Base-by-base conservation (phyloP, 2,329 filamentous ascomycete genomes). In the Chaetomium sp. region DNA sequence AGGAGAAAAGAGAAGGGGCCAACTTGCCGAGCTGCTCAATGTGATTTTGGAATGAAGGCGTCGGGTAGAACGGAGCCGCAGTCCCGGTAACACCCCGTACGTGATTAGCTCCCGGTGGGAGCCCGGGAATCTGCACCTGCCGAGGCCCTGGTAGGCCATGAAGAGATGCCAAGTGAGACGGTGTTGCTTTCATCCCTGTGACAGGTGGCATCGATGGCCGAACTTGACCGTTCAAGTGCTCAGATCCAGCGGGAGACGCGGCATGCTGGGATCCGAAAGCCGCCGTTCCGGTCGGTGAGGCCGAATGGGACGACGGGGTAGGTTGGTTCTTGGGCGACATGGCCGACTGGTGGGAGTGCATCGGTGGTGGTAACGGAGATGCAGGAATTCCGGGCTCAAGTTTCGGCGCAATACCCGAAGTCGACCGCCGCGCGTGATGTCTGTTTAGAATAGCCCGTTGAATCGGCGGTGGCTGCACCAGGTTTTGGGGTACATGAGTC, bases 1-100 rank as follows among this genome's bases (percentile, higher is more conserved):
- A 73, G 67, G 71, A 73, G 73, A 72, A 75, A 83, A 76, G 82
- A 74, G 78, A 79, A 78, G 73, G 81, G 83, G 84, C 78, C 74
- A 84, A 83, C 93, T 91, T 92, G 90, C 94, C 94, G 78, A 98
- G 87, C 83, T 97, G 92, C 78, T 96, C 91, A 78, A 96, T 93
- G 77, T 97, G 94, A 77, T 91, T 95, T 75, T 96, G 92, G 79
- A 96, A 97, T 2, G 81, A 80, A 21, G 91, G 90, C 64, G 92
- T 90, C 57, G 91, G 88, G 75, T 96, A 97, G 78, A 90, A 96
- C 60, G 83, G 75, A 57, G 81, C 76, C 54, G 79, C 74, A 69
- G 76, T 77, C 67, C 78, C 73, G 70, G 78, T 74, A 53, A 74
- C 74, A 65, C 75, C 64, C 47, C 70, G 69, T 38, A 62, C 64